Percentiles rank a stretch among this genome's conserved stretches.
Evolutionary conservation across 1,139 yeast genomes (phyloP).

Genomic region (Yamadazyma conglobata): DNA sequence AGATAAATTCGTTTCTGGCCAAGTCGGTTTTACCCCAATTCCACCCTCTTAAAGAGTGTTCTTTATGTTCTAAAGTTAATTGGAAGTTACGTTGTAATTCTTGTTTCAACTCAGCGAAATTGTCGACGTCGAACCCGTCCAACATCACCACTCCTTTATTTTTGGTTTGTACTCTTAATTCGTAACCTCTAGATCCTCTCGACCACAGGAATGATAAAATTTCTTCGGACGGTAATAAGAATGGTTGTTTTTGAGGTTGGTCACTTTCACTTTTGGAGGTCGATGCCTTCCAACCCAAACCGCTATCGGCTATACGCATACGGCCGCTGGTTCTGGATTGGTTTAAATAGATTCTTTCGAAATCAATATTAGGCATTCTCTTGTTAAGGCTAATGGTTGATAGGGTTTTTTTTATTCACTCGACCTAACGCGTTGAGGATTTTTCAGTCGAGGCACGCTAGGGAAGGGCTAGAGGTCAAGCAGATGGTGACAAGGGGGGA

Average conservation of each 20-base stretch:
- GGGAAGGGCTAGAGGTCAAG: too few species aligned
- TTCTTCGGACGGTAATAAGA: constrained; percentile 81
- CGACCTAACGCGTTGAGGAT: constrained; percentile 5
- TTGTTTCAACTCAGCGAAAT: constrained; percentile 74
- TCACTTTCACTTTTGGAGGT: constrained; percentile 30
- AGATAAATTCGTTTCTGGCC: constrained; percentile 86
- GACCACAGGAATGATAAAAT: constrained; percentile 84
- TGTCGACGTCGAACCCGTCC: constrained; percentile 89
- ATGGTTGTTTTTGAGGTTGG: constrained; percentile 48
- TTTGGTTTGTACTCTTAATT: constrained; percentile 83
- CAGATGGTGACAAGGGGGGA: too few species aligned
- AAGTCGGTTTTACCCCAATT: constrained; percentile 96
- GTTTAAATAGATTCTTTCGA: constrained; percentile 83
- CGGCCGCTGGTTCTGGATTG: constrained; percentile 83
- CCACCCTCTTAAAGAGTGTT: constrained; percentile 97
- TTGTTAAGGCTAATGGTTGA: too few species aligned
- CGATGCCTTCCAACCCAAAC: constrained; percentile 91
- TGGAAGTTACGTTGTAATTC: constrained; percentile 78
- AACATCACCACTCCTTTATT: constrained; percentile 81
- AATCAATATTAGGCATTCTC: constrained; percentile 54
- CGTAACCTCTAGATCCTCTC: constrained; percentile 89
- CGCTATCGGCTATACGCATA: constrained; percentile 91
- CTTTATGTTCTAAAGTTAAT: constrained; percentile 72
- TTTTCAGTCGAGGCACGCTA: constrained; percentile 2
- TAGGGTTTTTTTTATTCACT: constrained; percentile 2